Conservation (phyloP, 2,329 filamentous ascomycete genomes). For the Penicillium concentricum region DNA sequence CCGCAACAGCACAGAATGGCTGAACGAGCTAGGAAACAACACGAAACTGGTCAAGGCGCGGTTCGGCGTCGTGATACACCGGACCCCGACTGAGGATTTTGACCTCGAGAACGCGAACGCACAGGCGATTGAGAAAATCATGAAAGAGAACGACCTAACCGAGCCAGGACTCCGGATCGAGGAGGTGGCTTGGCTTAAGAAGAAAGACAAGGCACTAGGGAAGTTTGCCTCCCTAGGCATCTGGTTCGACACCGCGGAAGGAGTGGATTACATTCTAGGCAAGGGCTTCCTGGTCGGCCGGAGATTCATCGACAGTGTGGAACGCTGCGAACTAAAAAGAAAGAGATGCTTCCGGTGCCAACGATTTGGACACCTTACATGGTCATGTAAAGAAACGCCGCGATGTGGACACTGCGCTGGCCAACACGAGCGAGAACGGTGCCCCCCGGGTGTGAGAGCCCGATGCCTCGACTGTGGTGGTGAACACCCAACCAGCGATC, state of each 20-base stretch:
- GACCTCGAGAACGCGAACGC: neutral
- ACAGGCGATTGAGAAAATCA: neutral
- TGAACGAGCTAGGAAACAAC: constrained; percentile 4
- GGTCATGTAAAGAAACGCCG: no score
- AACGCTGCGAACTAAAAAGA: no score
- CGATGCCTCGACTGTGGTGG: constrained; percentile 18
- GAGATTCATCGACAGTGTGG: no score
- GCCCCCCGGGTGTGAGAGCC: neutral
- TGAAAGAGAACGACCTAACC: neutral
- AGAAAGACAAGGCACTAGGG: neutral
- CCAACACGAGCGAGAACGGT: constrained; percentile 10
- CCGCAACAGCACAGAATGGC: constrained; percentile 15
- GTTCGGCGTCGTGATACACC: no score
- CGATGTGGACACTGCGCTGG: no score
- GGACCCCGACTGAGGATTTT: neutral
- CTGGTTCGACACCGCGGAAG: neutral
- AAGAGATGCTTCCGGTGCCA: no score
- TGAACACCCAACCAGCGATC: constrained; percentile 22
- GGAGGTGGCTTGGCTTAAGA: no score
- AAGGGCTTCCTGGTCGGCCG: no score
- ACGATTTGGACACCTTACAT: no score
- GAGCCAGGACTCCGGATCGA: neutral
- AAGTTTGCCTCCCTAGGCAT: constrained; percentile 8
- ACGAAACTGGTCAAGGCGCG: constrained; percentile 4
- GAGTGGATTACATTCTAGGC: no score